Conservation (phyloP, 208 protist genomes). For the Balamuthia mandrillaris region DNA sequence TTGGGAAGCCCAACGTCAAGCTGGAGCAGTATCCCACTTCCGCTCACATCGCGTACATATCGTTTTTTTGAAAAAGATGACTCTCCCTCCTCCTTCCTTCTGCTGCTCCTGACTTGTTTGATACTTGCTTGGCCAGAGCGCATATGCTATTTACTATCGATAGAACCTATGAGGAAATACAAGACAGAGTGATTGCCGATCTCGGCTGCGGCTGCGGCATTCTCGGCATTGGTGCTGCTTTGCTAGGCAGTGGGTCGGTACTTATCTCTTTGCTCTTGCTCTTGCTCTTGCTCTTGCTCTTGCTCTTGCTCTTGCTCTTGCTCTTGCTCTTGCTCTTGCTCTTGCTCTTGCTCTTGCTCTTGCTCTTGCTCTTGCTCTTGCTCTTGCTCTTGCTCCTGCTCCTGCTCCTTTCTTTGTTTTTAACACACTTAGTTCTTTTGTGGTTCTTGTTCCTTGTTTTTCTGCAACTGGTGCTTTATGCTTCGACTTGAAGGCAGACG, state of each 20-base stretch:
- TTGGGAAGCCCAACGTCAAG: constrained; percentile 43
- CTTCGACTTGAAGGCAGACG: constrained; percentile 31
- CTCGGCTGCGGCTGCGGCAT: constrained; percentile 58
- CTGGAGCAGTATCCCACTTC: constrained; percentile 55
- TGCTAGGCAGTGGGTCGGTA: constrained; percentile 44
- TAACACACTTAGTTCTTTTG: not conserved
- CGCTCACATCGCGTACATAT: constrained; percentile 30
- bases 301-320: too few relatives aligned
- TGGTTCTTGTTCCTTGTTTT: not conserved
- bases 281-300: too few relatives aligned
- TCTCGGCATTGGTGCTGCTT: constrained; percentile 35
- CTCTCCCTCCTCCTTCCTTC: not conserved
- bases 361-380: too few relatives aligned
- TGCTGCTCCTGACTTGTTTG: not conserved
- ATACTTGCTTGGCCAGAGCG: not conserved
- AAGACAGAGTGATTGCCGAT: constrained; percentile 45
- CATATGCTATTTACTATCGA: not conserved
- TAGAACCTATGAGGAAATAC: constrained; percentile 43
- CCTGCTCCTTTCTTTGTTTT: not conserved
- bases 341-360: too few relatives aligned
- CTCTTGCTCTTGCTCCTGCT: too few relatives aligned
- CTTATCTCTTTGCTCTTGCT: too few relatives aligned
- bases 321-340: too few relatives aligned
- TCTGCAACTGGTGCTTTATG: not conserved
- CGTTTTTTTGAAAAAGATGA: not conserved